phyloP scores from a whole-genome alignment of 371 early-diverging fungal species.

The Lichtheimia hyalospora region DNA sequence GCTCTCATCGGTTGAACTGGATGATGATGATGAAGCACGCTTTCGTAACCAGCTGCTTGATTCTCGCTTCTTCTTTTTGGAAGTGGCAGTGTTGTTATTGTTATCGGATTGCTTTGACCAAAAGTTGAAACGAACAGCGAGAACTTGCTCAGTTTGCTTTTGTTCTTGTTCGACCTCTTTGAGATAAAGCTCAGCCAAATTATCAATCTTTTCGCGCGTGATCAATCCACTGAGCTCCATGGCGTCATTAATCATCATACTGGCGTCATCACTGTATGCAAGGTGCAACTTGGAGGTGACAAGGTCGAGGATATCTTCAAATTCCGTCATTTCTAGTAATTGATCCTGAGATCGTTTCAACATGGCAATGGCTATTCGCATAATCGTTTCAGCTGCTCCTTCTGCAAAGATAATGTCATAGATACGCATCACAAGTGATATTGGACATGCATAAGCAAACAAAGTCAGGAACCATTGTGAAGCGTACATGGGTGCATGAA shows the following conservation, averaged over 20 bases:
- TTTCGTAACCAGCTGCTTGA: constrained; percentile 26
- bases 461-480: constrained; percentile 89
- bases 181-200: constrained; percentile 69
- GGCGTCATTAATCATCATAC: constrained; percentile 74
- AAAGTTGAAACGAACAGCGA: constrained; percentile 52
- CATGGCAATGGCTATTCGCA: constrained; percentile 83
- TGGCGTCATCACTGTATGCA: constrained; percentile 61
- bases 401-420: constrained; percentile 81
- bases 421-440: constrained; percentile 72
- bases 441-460: constrained; percentile 81
- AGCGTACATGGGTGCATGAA: constrained; percentile 83
- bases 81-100: background rate
- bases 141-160: constrained; percentile 61
- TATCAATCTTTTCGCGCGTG: constrained; percentile 68
- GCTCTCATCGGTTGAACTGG: constrained; percentile 12
- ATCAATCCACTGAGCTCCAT: constrained; percentile 66
- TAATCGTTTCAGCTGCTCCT: constrained; percentile 78
- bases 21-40: constrained; percentile 23
- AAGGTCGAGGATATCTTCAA: constrained; percentile 78
- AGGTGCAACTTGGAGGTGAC: constrained; percentile 80
- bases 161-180: constrained; percentile 63
- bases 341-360: constrained; percentile 71
- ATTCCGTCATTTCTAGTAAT: constrained; percentile 70
- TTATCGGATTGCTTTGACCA: constrained; percentile 31
- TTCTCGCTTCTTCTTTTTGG: constrained; percentile 40